Evolutionary conservation across 306 rosid genomes (phyloP).

Genomic region (Vicia sativa): DNA sequence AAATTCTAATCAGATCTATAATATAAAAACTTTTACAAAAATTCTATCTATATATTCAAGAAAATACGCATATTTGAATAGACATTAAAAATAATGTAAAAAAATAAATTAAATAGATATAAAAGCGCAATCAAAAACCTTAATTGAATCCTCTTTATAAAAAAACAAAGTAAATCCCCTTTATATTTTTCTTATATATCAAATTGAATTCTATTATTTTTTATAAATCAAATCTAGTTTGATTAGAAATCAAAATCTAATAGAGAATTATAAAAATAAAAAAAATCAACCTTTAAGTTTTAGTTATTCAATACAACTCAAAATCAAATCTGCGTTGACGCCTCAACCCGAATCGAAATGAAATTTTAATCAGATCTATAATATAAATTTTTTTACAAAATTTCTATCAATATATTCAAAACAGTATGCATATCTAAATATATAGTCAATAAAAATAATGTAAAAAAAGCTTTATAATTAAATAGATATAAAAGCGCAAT

Average conservation of each 20-base stretch:
- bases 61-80: too few species aligned
- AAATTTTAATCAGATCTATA: background rate
- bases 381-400: background rate
- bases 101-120: too few species aligned
- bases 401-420: conserved; percentile 39
- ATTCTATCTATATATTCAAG: conserved; percentile 39
- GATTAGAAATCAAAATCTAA: background rate
- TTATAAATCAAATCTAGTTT: too few species aligned
- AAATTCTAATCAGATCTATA: background rate
- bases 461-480: too few species aligned
- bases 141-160: background rate
- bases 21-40: background rate
- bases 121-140: background rate
- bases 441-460: too few species aligned
- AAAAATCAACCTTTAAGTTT: background rate
- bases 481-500: background rate
- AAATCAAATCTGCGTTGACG: background rate
- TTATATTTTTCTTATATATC: too few species aligned
- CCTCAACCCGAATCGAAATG: too few species aligned
- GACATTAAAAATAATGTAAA: too few species aligned
- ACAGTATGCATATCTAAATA: too few species aligned
- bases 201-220: too few species aligned
- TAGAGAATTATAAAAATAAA: background rate
- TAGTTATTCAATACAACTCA: too few species aligned
- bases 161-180: too few species aligned